phyloP scores from a whole-genome alignment of 2,329 filamentous ascomycete species.

The Xylaria sp. region DNA sequence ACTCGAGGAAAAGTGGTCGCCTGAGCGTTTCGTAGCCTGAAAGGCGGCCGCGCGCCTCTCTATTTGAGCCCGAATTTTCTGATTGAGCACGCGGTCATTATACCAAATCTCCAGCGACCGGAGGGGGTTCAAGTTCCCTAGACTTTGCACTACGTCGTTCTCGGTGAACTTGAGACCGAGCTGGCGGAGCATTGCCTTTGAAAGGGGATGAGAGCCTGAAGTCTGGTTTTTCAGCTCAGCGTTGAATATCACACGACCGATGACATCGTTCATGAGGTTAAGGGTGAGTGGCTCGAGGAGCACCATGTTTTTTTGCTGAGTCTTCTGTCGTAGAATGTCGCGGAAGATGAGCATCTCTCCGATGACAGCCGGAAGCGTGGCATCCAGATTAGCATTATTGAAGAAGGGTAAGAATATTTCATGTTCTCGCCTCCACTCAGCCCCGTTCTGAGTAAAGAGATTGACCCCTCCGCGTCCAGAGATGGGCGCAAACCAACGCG shows the following conservation, averaged over 20 bases:
- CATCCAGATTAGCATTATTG: slow-evolving; percentile 42
- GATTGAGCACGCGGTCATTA: slow-evolving; percentile 40
- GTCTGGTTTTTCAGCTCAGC: slow-evolving; percentile 41
- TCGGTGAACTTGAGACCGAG: slow-evolving; percentile 36
- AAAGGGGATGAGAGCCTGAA: slow-evolving; percentile 38
- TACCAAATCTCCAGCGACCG: slow-evolving; percentile 39
- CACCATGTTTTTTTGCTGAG: slow-evolving; percentile 25
- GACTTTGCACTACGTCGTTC: slow-evolving; percentile 36
- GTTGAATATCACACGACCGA: slow-evolving; percentile 41
- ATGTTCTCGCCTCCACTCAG: slow-evolving; percentile 39
- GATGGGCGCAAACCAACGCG: slow-evolving; percentile 42
- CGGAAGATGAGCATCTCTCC: slow-evolving; percentile 40
- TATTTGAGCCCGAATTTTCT: slow-evolving; percentile 40
- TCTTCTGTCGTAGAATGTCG: slow-evolving; percentile 34
- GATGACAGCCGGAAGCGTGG: slow-evolving; percentile 37
- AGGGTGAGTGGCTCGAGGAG: slow-evolving; percentile 37
- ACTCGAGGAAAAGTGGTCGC: slow-evolving; percentile 34
- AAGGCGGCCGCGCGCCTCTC: slow-evolving; percentile 33
- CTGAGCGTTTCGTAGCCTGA: slow-evolving; percentile 29
- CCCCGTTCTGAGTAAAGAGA: slow-evolving; percentile 43
- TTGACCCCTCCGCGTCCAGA: slow-evolving; percentile 38
- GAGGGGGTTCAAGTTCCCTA: slow-evolving; percentile 41
- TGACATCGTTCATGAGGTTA: slow-evolving; percentile 44
- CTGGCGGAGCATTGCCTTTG: slow-evolving; percentile 40
- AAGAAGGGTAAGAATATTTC: slow-evolving; percentile 42